Evolutionary conservation across 2,329 filamentous ascomycete genomes (phyloP).

Genomic region (Exophiala xenobiotica): DNA sequence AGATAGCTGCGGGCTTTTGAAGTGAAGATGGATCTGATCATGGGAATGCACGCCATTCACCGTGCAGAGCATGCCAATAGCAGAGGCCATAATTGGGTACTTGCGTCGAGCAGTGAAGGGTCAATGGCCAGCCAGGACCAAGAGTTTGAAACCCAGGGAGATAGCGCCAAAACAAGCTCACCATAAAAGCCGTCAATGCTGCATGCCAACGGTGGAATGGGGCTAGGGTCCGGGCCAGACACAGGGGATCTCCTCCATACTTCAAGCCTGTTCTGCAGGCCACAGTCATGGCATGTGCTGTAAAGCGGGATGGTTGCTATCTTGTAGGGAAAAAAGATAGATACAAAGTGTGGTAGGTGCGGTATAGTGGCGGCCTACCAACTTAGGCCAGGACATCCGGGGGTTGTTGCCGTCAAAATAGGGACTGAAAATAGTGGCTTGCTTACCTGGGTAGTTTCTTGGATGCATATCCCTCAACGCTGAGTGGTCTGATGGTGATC

Average conservation of each 20-base stretch:
- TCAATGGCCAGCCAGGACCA: conserved; percentile 6
- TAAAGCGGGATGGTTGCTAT: too few relatives aligned
- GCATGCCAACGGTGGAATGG: conserved; percentile 13
- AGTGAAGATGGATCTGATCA: background rate
- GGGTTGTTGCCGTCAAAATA: too few relatives aligned
- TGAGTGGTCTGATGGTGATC: too few relatives aligned
- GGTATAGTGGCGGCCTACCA: too few relatives aligned
- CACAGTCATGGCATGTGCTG: background rate
- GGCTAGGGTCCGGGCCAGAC: conserved; percentile 1
- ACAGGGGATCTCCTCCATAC: background rate
- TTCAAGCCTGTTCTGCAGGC: background rate
- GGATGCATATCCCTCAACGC: too few relatives aligned
- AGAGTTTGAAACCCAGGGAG: conserved; percentile 11
- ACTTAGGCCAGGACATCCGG: too few relatives aligned
- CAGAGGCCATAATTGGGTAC: conserved; percentile 1
- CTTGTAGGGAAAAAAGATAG: too few relatives aligned
- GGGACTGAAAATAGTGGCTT: too few relatives aligned
- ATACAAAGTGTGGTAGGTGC: too few relatives aligned
- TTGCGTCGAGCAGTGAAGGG: background rate
- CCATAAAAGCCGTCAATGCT: conserved; percentile 5
- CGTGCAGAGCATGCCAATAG: conserved; percentile 13
- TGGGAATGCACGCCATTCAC: conserved; percentile 16
- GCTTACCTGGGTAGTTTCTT: too few relatives aligned
- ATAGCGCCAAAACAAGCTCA: conserved; percentile 9
- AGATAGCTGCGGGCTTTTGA: conserved; percentile 5